phyloP scores from a whole-genome alignment of 2,329 filamentous ascomycete genomes.

The Aureobasidium sp. region DNA sequence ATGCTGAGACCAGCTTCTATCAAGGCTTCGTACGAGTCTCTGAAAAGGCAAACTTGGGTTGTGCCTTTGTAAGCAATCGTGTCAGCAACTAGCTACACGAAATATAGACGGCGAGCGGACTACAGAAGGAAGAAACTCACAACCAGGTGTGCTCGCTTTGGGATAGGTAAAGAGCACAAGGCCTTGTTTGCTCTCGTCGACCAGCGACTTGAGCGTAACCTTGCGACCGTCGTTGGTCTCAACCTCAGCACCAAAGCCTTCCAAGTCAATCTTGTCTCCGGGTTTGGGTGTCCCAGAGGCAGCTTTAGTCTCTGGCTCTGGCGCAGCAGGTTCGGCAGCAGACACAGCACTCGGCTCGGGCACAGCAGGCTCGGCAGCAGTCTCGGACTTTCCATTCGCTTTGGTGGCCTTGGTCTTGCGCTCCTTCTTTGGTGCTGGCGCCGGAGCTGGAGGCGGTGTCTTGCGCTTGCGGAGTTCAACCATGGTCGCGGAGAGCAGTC shows the following conservation, averaged over 20 bases:
- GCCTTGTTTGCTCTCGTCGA: constrained; percentile 74
- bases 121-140: constrained; percentile 48
- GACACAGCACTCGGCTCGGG: constrained; percentile 13
- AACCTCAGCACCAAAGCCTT: constrained; percentile 57
- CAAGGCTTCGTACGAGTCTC: constrained; percentile 69
- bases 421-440: constrained; percentile 40
- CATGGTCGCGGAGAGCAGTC: constrained; percentile 24
- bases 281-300: constrained; percentile 26
- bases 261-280: constrained; percentile 45
- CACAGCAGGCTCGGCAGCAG: constrained; percentile 23
- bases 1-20: constrained; percentile 73
- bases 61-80: constrained; percentile 54
- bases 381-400: constrained; percentile 17
- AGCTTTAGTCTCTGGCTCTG: constrained; percentile 16
- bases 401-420: constrained; percentile 29
- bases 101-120: background rate
- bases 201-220: constrained; percentile 69
- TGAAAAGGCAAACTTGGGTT: constrained; percentile 85
- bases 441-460: constrained; percentile 42
- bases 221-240: constrained; percentile 77
- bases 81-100: background rate
- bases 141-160: constrained; percentile 86
- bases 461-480: constrained; percentile 57
- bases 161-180: constrained; percentile 94
- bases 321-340: constrained; percentile 23